A percentile compares a stretch with the other conserved stretches of the same genome.
Conservation (phyloP, 495 filamentous ascomycete genomes). For the Aspergillus saccharolyticus region DNA sequence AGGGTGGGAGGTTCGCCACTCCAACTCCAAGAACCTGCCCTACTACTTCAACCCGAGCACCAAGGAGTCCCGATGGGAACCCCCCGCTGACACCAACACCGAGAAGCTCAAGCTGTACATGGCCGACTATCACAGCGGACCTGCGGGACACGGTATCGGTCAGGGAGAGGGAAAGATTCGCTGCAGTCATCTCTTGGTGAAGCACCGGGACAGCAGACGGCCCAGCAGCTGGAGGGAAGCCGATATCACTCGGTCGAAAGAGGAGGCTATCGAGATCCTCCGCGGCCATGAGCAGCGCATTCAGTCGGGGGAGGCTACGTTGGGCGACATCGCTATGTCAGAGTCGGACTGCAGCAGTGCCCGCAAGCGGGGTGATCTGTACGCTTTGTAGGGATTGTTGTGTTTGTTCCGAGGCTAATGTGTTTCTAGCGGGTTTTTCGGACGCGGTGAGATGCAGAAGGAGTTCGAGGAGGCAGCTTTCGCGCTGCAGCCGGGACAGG, state of each 20-base stretch:
- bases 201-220: conserved; percentile 80
- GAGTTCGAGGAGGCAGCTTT: conserved; percentile 97
- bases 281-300: conserved; percentile 68
- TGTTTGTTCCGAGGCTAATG: conserved; percentile 18
- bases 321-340: conserved; percentile 77
- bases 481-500: conserved; percentile 73
- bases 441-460: conserved; percentile 93
- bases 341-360: conserved; percentile 96
- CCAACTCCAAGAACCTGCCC: conserved; percentile 93
- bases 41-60: conserved; percentile 91
- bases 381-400: conserved; percentile 27
- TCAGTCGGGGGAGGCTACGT: conserved; percentile 54
- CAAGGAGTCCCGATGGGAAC: conserved; percentile 90
- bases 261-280: conserved; percentile 77
- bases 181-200: conserved; percentile 83
- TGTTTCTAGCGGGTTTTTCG: conserved; percentile 73
- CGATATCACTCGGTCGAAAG: conserved; percentile 80
- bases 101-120: conserved; percentile 92
- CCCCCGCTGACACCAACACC: conserved; percentile 76
- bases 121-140: conserved; percentile 68
- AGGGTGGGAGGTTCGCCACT: conserved; percentile 91
- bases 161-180: conserved; percentile 81
- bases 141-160: conserved; percentile 42
- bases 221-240: conserved; percentile 89
- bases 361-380: conserved; percentile 88